Base-by-base conservation (phyloP, 2,329 filamentous ascomycete genomes). In the Grosmannia clavigera region DNA sequence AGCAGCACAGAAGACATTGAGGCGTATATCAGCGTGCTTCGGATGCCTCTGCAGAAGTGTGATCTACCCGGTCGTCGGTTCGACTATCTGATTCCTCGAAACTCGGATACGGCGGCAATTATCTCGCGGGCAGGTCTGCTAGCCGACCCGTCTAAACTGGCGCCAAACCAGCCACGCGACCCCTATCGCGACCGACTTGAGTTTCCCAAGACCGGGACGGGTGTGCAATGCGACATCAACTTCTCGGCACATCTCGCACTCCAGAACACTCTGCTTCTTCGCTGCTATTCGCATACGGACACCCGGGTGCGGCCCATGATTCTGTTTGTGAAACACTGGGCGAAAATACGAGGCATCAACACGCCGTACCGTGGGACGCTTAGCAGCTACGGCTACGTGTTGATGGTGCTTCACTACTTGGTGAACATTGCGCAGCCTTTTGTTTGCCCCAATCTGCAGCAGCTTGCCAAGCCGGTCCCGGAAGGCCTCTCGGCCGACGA, bases 141-240 rank as follows among this genome's bases (percentile, higher is more conserved):
- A 14, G 70, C 73, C 4, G 75, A 81, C 61, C 81, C 82, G 57
- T 72, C 78, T n/a, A 75, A 71, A 51, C 71, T 81, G 65, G 65
- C 73, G 2, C 74, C 76, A 9, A 78, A 80, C 67, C 78, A 80
- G 63, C 75, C 79, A 5, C 76, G 75, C 61, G 78, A 84, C 64
- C 76, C 74, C 35, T 81, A 81, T 68, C 75, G 73, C 61, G 80
- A 85, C 66, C 76, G 76, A 29, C 80, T 95, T 2, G 90, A 94
- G 70, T 92, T 92, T 61, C 88, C 88, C 6, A 89, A 89, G 67
- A 76, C 77, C 10, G 86, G 85, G 4, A 81, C 87, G 33, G 90
- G 90, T n/a, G 88, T 92, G 16, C 88, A 92, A 69, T 94, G 89
- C 69, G 90, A 96, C 69, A 90, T 96, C 76, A 95, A 95, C 71